Evolutionary conservation across 75 land plant genomes (phyloP).

Genomic region (Picea glauca): DNA sequence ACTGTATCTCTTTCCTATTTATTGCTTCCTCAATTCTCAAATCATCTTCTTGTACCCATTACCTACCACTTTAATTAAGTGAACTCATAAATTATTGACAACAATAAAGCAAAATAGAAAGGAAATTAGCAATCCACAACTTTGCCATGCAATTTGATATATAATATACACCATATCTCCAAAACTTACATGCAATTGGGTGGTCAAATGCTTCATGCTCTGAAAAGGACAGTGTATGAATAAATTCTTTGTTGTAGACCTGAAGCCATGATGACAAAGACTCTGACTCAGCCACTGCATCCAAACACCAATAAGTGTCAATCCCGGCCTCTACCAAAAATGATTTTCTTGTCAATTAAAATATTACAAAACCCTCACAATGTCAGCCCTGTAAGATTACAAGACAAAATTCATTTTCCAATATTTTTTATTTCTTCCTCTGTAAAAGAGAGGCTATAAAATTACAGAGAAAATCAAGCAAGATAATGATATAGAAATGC

Average conservation of each 20-base stretch:
- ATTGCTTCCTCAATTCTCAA: not conserved
- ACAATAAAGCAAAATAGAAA: not conserved
- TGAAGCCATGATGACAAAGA: slow-evolving; percentile 81
- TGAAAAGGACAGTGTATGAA: slow-evolving; percentile 76
- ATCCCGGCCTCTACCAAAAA: not conserved
- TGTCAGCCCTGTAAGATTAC: not conserved
- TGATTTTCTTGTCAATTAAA: not conserved
- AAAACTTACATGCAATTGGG: slow-evolving; percentile 90
- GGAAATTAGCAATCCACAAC: not conserved
- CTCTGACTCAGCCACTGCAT: slow-evolving; percentile 68
- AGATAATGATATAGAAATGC: not conserved
- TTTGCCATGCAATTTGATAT: not conserved
- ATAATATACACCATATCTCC: not conserved
- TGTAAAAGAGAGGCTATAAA: not conserved
- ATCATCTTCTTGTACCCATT: slow-evolving; percentile 1
- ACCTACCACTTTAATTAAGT: not conserved
- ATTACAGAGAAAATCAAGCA: not conserved
- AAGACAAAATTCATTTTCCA: not conserved
- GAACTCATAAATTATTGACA: not conserved
- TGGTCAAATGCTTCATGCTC: slow-evolving; percentile 99
- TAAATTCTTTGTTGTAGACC: slow-evolving; percentile 67
- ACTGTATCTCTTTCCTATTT: not conserved
- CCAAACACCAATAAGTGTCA: slow-evolving; percentile 3
- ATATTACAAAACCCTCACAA: not conserved
- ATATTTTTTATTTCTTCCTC: not conserved